Conservation (phyloP, 169 alveolate species). For the Cytauxzoon felis region DNA sequence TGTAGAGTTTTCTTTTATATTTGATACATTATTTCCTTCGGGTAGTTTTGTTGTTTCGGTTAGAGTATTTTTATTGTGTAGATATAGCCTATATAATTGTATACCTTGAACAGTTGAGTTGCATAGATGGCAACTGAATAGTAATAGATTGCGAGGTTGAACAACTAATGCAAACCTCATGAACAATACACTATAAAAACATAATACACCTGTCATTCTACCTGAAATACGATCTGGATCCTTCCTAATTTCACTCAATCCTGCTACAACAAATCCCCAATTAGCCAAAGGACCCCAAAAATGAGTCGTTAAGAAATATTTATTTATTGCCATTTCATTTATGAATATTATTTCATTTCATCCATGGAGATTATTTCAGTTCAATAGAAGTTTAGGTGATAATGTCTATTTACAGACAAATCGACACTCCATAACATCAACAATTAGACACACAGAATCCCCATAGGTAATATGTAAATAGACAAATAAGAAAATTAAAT, state of each 20-base stretch:
- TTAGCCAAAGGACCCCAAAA: constrained; percentile 95
- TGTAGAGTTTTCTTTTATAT: background rate
- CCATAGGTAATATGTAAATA: too few species aligned
- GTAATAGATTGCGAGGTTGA: constrained; percentile 80
- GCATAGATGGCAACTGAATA: constrained; percentile 82
- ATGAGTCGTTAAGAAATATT: constrained; percentile 73
- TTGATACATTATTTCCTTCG: background rate
- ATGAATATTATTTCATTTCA: too few species aligned
- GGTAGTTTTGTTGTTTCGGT: too few species aligned
- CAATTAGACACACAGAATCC: too few species aligned
- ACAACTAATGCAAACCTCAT: constrained; percentile 89
- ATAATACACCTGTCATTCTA: constrained; percentile 84
- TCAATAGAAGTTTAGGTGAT: too few species aligned
- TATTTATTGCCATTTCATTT: constrained; percentile 7
- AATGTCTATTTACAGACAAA: too few species aligned
- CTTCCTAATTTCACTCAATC: constrained; percentile 78
- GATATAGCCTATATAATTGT: constrained; percentile 58
- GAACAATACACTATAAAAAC: constrained; percentile 84
- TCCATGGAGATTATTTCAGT: too few species aligned
- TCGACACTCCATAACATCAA: too few species aligned
- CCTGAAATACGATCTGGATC: constrained; percentile 82
- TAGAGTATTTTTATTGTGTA: constrained; percentile 6
- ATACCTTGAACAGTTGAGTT: constrained; percentile 77
- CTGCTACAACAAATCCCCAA: constrained; percentile 93
- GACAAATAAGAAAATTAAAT: too few species aligned